Percentiles rank a stretch among this genome's conserved stretches.
These are phyloP conservation scores for Camelina hispida DNA, from an alignment of 345 rosid genomes.

Conservation along the genomic window DNA sequence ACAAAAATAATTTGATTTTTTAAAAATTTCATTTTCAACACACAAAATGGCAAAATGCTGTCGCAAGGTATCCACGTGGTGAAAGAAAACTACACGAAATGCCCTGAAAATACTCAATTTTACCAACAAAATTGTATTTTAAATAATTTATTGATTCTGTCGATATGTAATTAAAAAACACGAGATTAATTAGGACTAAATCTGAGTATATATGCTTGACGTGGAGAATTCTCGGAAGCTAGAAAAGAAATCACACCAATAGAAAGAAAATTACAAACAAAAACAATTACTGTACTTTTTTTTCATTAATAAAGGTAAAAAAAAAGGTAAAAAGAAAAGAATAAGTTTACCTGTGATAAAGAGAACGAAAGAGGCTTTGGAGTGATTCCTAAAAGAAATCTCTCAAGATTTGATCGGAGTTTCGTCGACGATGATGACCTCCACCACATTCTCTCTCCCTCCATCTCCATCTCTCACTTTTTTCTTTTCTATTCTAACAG, in stretches of 20 bases:
- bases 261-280: not conserved
- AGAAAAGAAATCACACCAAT: not conserved
- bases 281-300: not conserved
- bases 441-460: constrained; percentile 38
- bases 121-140: not conserved
- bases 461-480: not conserved
- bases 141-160: not conserved
- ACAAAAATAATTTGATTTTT: not conserved
- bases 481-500: not conserved
- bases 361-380: constrained; percentile 56
- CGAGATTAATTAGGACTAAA: not conserved
- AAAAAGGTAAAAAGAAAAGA: not conserved
- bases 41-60: not conserved
- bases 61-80: constrained; percentile 24
- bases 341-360: constrained; percentile 50
- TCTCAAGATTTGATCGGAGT: constrained; percentile 47
- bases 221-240: not conserved
- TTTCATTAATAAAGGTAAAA: not conserved
- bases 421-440: constrained; percentile 35
- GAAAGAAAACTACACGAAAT: constrained; percentile 15
- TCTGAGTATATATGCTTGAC: not conserved
- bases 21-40: not conserved
- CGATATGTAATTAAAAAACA: not conserved
- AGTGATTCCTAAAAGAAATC: constrained; percentile 56
- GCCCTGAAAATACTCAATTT: not conserved